Evolutionary conservation across 306 rosid genomes (phyloP).

Genomic region (Sicyos edulis): DNA sequence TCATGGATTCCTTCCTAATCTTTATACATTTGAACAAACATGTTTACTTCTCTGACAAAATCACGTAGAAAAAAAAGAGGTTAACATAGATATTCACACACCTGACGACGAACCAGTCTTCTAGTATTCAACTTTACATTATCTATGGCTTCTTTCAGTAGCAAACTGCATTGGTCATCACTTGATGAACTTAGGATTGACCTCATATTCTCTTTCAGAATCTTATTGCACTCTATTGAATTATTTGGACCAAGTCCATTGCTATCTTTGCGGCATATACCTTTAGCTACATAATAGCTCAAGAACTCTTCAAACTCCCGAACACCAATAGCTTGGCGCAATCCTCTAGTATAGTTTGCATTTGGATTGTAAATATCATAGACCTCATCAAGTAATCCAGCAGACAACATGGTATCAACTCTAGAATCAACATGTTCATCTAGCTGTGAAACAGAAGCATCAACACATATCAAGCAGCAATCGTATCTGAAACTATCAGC

Average conservation of each 20-base stretch:
- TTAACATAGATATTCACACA: slow-evolving; percentile 23
- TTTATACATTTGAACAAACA: not conserved
- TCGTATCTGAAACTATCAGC: slow-evolving; percentile 66
- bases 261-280: slow-evolving; percentile 22
- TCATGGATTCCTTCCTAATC: not conserved
- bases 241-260: slow-evolving; percentile 23
- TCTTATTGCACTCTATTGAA: slow-evolving; percentile 29
- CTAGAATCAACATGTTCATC: slow-evolving; percentile 78
- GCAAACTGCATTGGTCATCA: slow-evolving; percentile 32
- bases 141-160: slow-evolving; percentile 63
- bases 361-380: slow-evolving; percentile 49
- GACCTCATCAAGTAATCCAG: slow-evolving; percentile 80
- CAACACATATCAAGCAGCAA: slow-evolving; percentile 71
- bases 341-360: slow-evolving; percentile 74
- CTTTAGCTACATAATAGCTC: slow-evolving; percentile 25
- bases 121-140: slow-evolving; percentile 72
- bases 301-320: slow-evolving; percentile 71
- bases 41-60: not conserved
- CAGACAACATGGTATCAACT: slow-evolving; percentile 72
- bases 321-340: slow-evolving; percentile 82
- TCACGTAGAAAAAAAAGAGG: not conserved
- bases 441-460: slow-evolving; percentile 67
- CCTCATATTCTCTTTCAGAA: slow-evolving; percentile 38
- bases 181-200: slow-evolving; percentile 34
- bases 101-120: slow-evolving; percentile 89